Conservation (phyloP, 768 basidiomycete species). For the Mycena albidolilacea region DNA sequence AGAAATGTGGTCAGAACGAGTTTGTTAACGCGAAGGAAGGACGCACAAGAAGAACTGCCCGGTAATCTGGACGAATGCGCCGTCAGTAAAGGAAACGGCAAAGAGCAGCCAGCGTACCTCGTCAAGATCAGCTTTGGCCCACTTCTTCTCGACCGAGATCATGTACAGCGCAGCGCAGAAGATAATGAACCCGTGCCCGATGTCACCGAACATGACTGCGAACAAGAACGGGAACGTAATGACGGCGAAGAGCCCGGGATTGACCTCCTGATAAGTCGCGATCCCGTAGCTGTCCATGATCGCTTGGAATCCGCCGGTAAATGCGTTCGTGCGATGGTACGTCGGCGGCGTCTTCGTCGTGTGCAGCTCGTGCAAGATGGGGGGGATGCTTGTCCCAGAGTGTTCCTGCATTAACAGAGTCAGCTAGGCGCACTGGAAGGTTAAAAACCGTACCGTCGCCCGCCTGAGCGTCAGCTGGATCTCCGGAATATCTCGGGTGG, state of each 20-base stretch:
- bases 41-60: conserved; percentile 95
- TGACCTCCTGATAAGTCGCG: conserved; percentile 95
- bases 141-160: conserved; percentile 88
- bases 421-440: not conserved
- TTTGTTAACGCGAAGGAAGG: conserved; percentile 20
- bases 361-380: conserved; percentile 91
- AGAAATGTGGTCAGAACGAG: conserved; percentile 42
- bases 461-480: conserved; percentile 92
- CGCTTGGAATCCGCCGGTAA: conserved; percentile 96
- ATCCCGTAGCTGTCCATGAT: conserved; percentile 99
- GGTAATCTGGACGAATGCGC: conserved; percentile 68
- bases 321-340: conserved; percentile 94
- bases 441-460: conserved; percentile 78
- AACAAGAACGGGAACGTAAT: conserved; percentile 98
- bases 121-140: conserved; percentile 80
- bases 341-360: conserved; percentile 96
- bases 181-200: conserved; percentile 94
- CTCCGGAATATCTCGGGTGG: conserved; percentile 88
- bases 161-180: conserved; percentile 83
- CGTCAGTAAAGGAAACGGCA: conserved; percentile 24
- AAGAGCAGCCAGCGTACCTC: conserved; percentile 65
- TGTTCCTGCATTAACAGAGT: conserved; percentile 69
- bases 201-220: conserved; percentile 99
- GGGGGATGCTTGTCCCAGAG: conserved; percentile 92
- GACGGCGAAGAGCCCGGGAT: conserved; percentile 94